Evolutionary conservation across 495 filamentous ascomycete species (phyloP), one percentile per base, ranked within the genome.

Genomic region (Jackrogersella multiformis): DNA sequence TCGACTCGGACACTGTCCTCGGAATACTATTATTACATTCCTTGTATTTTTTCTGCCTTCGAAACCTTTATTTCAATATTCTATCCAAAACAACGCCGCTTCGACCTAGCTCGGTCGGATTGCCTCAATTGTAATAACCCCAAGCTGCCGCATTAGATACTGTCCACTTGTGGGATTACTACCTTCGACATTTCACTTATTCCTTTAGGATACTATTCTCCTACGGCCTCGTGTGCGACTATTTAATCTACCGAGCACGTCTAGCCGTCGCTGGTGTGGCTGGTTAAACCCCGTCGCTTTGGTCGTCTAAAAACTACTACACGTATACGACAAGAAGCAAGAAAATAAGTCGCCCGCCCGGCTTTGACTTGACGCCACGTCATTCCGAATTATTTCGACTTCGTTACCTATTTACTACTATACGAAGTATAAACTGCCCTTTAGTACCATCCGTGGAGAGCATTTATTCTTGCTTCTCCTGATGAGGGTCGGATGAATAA

Each of bases 401-500:
- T 65, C 67, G 66, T 64, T 48, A 53, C 38, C 58, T 56, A 64
- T 57, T 49, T 61, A 69, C 10, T 35, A 59, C 21, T 63, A 35
- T 39, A 57, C 67, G 56, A 61, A 65, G 67, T 52, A 48, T 45
- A 51, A 55, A 61, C 60, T 65, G 61, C 73, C 67, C 73, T 61
- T 49, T 64, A 65, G 42, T 55, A 60, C 64, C 72, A 73, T 73
- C 73, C 67, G 70, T 71, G 57, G 70, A 73, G 73, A 67, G 66
- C 59, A 49, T 48, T 45, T 74, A 74, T 46, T 69, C 36, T 52
- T 65, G 70, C 58, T 59, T 66, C 69, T 75, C 73, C 74, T 77
- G 71, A 82, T 80, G 76, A 81, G 76, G 76, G 75, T 75, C 76
- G 72, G 76, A 73, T 77, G 79, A 77, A 82, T 91, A 91, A 91